phyloP scores from a whole-genome alignment of 352 stramenopile genomes.

The Pythium chondricola region DNA sequence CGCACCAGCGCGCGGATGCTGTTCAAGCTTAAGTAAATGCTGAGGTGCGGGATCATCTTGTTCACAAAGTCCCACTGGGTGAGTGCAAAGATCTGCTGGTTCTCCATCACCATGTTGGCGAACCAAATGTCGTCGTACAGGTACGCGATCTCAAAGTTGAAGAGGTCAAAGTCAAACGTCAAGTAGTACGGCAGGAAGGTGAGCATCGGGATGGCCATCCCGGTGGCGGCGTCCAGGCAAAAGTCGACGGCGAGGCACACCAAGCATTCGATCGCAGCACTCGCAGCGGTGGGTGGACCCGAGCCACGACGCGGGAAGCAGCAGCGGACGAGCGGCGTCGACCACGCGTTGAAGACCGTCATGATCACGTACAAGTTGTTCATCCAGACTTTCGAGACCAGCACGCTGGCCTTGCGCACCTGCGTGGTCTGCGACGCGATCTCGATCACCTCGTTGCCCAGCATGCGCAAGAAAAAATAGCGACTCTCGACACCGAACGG shows the following conservation, averaged over 20 bases:
- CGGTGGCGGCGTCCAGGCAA: slow-evolving; percentile 17
- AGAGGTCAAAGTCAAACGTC: slow-evolving; percentile 24
- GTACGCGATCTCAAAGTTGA: slow-evolving; percentile 24
- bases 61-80: slow-evolving; percentile 19
- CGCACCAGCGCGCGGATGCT: slow-evolving; percentile 18
- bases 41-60: slow-evolving; percentile 30
- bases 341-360: slow-evolving; percentile 36
- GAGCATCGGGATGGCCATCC: slow-evolving; percentile 28
- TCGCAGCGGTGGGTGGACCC: background rate
- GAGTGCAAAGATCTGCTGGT: slow-evolving; percentile 30
- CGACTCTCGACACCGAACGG: slow-evolving; percentile 32
- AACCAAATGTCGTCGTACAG: slow-evolving; percentile 42
- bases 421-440: slow-evolving; percentile 35
- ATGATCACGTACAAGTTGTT: slow-evolving; percentile 39
- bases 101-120: slow-evolving; percentile 37
- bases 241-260: slow-evolving; percentile 23
- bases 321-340: slow-evolving; percentile 20
- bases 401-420: slow-evolving; percentile 32
- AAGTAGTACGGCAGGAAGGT: slow-evolving; percentile 30
- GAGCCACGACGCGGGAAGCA: slow-evolving; percentile 12
- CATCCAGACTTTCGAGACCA: slow-evolving; percentile 40
- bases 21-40: slow-evolving; percentile 25
- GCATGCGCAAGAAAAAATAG: slow-evolving; percentile 23
- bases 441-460: slow-evolving; percentile 31
- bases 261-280: slow-evolving; percentile 18